Evolutionary conservation across 495 filamentous ascomycete genomes (phyloP), one percentile per base, ranked within the genome.

Genomic region (Cenococcum geophilum): DNA sequence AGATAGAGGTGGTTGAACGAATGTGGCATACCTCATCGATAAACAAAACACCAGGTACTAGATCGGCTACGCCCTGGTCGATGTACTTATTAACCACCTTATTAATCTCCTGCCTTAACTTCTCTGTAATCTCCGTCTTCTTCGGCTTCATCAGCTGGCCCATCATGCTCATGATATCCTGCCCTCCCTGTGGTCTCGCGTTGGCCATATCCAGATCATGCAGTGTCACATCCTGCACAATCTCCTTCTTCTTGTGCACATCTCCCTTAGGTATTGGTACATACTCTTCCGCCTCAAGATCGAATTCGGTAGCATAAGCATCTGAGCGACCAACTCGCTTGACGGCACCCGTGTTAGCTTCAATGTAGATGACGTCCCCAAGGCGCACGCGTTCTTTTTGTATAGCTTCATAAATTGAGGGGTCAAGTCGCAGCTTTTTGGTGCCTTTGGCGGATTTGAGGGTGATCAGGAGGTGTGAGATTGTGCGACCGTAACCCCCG

Each of bases 81-180:
- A 97, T 98, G 74, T 97, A 98, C 73, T 91, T 89, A 77, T 86
- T 95, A 58, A 98, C 93, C 5, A 97, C 92, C 77, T 96, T 97
- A 82, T 98, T 95, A 77, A 98, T 97, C 77, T 98, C 93, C 56
- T 82, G 79, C 53, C 93, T 84, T 70, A 98, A 76, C 77, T 98
- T 97, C 71, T 97, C 92, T 36, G 92, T 97, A 65, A 97, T 96
- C 72, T 97, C 92, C 11, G 92, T 97, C 82, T 95, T 96, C 79
- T 95, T 93, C 60, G 93, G 93, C 80, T 96, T 97, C 88, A 95
- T 96, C 63, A 98, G 78, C 71, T 97, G 92, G 62, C 92, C 92
- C 91, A 98, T 96, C 93, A 98, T 97, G 74, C 89, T 95, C 92
- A 98, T 96, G 59, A 98, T 92, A 73, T 98, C 93, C 77, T 98